phyloP scores from a whole-genome alignment of 208 protist species.

The Acanthamoeba royreba region DNA sequence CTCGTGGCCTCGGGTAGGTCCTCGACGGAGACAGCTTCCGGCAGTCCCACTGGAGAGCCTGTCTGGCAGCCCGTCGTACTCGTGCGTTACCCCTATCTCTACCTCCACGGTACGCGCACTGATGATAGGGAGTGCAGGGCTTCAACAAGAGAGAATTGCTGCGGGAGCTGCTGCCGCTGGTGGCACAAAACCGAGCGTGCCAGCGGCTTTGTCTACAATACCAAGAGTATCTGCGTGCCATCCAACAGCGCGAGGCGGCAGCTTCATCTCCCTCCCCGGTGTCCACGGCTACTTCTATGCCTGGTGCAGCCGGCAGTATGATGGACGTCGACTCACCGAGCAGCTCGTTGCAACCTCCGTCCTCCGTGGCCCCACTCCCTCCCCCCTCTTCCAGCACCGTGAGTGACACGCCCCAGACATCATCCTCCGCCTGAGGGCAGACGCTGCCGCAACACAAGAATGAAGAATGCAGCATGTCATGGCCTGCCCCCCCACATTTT shows the following conservation, averaged over 20 bases:
- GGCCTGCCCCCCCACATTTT: no score
- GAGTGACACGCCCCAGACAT: no score
- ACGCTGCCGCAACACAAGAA: no score
- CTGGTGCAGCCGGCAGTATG: no score
- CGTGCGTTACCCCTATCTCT: not conserved
- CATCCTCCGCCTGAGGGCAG: no score
- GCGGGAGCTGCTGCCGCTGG: not conserved
- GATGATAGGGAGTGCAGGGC: not conserved
- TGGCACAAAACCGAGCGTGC: constrained; percentile 30
- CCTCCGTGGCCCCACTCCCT: no score
- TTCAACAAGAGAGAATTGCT: not conserved
- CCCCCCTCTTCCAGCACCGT: no score
- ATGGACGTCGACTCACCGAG: no score
- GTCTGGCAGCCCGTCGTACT: not conserved
- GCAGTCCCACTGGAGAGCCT: not conserved
- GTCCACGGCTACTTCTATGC: no score
- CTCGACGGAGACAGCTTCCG: not conserved
- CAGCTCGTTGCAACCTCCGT: no score
- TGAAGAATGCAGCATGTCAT: no score
- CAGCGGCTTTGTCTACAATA: not conserved
- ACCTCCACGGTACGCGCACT: not conserved
- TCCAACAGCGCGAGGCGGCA: not conserved
- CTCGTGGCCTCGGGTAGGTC: not conserved
- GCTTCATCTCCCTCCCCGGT: no score
- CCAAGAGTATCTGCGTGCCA: not conserved